Evolutionary conservation across 306 rosid genomes (phyloP), one percentile per base, ranked within the genome.

Genomic region (Vigna nakashimae): DNA sequence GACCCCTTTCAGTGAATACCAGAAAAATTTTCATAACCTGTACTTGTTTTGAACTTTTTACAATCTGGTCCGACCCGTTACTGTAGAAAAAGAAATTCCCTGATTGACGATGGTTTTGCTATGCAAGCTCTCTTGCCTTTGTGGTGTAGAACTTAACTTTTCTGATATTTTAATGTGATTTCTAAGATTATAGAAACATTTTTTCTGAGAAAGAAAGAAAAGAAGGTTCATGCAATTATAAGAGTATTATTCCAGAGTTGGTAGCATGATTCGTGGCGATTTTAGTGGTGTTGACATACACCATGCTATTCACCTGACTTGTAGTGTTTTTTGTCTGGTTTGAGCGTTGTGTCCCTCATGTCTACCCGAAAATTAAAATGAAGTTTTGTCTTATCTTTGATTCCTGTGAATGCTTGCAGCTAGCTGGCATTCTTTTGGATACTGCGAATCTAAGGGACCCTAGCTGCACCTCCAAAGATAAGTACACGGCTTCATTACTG

Each of bases 351-450:
- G n/a, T 8, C 36, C 34, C 16, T 57, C 64, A 24, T 57, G n/a
- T 22, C 7, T 28, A 28, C 36, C 36, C 1, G 0, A 28, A 60
- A 60, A 62, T 11, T 30, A 62, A 34, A 62, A 32, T 62, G 0
- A 62, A 16, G 0, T 9, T 15, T 62, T 30, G 43, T 62, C 67
- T 42, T 59, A 8, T 57, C 67, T 60, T 28, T 57, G 65, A 9
- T 36, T 36, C 42, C 7, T 36, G 42, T 36, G 42, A 36, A 36
- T 53, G 28, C 36, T 48, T 89, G 87, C 86, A 91, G 96, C 85
- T 91, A 71, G 89, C 88, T 65, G 96, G 96, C 60, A 91, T 91
- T 79, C 92, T 94, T 77, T 70, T 87, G 80, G 98, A 94, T 70
- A 83, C 93, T 22, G 84, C 46, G 68, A 90, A 89, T 87, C 82